These are phyloP conservation scores for Atkinsonella hypoxylon DNA, from an alignment of 2,329 filamentous ascomycete species.

Conservation along the genomic window DNA sequence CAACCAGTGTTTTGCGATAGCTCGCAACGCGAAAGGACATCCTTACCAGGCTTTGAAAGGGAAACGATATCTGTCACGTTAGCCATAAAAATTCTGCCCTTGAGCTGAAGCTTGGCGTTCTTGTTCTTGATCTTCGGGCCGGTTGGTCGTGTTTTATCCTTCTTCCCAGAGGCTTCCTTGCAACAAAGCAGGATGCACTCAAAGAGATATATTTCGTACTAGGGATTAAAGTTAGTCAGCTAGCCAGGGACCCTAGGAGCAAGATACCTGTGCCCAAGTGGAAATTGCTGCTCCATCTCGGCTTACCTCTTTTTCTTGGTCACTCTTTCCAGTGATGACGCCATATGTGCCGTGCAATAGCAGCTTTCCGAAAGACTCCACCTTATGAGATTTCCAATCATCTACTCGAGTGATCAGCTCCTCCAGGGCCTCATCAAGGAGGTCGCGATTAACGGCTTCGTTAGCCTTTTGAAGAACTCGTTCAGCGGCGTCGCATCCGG, in stretches of 20 bases:
- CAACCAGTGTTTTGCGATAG: constrained; percentile 6
- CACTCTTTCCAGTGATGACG: constrained; percentile 79
- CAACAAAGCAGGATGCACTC: constrained; percentile 91
- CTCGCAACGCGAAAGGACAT: constrained; percentile 50
- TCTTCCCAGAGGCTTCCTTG: constrained; percentile 80
- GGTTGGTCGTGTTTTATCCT: constrained; percentile 46
- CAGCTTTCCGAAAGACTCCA: constrained; percentile 84
- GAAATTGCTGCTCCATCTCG: neutral
- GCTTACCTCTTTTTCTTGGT: constrained; percentile 80
- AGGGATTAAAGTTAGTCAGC: constrained; percentile 6
- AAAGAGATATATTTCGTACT: constrained; percentile 98
- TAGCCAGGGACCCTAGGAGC: neutral
- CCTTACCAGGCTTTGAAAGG: constrained; percentile 71
- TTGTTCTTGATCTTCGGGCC: constrained; percentile 47
- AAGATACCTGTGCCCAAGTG: neutral
- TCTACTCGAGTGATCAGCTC: constrained; percentile 77
- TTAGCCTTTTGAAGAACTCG: constrained; percentile 77
- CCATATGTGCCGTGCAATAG: constrained; percentile 83
- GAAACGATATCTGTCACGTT: constrained; percentile 95
- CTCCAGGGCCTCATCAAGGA: constrained; percentile 70
- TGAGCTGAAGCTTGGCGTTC: constrained; percentile 79
- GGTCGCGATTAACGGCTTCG: constrained; percentile 78
- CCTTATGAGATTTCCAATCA: constrained; percentile 90
- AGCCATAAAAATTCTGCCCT: constrained; percentile 97
- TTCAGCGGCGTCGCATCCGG: constrained; percentile 71